These are phyloP conservation scores for Silybum marianum DNA, from an alignment of 129 eudicot species.

Conservation along the genomic window DNA sequence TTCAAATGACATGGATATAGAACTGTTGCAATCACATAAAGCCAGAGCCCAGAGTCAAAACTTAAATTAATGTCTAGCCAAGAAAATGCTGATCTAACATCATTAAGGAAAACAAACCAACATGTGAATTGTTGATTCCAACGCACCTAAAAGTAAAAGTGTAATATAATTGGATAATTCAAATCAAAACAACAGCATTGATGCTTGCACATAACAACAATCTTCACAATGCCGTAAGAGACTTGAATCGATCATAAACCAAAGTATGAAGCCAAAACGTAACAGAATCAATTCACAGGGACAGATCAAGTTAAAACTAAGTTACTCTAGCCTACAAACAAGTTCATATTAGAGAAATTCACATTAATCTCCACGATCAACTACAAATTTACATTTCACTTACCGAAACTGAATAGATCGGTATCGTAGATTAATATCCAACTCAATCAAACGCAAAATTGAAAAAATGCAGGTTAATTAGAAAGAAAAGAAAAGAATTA, in stretches of 20 bases:
- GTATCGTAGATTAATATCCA: neutral
- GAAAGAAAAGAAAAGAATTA: constrained; percentile 13
- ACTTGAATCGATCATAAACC: neutral
- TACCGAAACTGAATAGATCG: neutral
- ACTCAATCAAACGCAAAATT: neutral
- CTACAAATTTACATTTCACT: neutral
- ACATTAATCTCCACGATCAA: constrained; percentile 19
- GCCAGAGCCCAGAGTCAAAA: neutral
- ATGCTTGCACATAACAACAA: neutral
- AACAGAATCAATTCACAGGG: neutral
- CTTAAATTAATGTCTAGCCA: neutral
- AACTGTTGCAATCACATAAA: neutral
- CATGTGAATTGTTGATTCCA: too few species aligned
- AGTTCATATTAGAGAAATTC: neutral
- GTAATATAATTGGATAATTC: neutral
- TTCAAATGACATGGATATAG: too few species aligned
- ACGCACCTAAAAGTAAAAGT: too few species aligned
- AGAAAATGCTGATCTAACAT: too few species aligned
- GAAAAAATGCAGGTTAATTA: neutral
- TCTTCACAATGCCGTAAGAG: neutral
- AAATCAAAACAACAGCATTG: constrained; percentile 15
- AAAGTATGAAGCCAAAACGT: too few species aligned
- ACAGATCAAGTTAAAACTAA: neutral
- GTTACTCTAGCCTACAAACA: neutral
- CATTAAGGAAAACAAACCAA: too few species aligned